Evolutionary conservation across 179 eudicot genomes (phyloP).

Genomic region (Vitellaria paradoxa): DNA sequence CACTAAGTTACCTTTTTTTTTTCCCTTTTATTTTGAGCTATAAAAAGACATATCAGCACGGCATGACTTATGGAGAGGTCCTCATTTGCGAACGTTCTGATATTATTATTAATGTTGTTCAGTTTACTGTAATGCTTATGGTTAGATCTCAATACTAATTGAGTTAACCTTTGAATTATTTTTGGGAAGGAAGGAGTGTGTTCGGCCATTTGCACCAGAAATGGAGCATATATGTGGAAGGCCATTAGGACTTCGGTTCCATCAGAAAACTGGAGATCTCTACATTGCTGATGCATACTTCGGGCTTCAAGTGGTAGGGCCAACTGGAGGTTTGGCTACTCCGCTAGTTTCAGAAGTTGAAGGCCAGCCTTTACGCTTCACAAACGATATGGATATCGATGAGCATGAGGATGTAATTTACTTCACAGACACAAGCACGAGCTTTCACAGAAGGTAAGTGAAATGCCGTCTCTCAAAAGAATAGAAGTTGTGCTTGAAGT

Average conservation of each 20-base stretch:
- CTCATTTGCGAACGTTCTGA: neutral
- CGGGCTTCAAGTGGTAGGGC: constrained; percentile 82
- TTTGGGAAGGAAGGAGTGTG: constrained; percentile 49
- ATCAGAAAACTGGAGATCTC: constrained; percentile 60
- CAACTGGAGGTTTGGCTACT: constrained; percentile 64
- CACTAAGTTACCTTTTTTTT: too few relatives aligned
- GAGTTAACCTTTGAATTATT: neutral
- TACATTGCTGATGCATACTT: constrained; percentile 84
- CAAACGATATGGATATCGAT: constrained; percentile 83
- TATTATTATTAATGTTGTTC: neutral
- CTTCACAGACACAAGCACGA: constrained; percentile 71
- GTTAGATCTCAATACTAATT: neutral
- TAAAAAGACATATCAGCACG: too few relatives aligned
- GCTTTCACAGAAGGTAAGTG: constrained; percentile 52
- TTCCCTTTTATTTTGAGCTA: too few relatives aligned
- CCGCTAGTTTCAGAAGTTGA: constrained; percentile 38
- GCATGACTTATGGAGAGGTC: too few relatives aligned
- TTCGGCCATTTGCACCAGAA: constrained; percentile 63
- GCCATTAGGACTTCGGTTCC: constrained; percentile 74
- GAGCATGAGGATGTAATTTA: constrained; percentile 49
- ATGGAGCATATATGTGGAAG: constrained; percentile 81
- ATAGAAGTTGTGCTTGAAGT: neutral
- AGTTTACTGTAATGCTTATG: neutral
- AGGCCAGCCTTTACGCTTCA: constrained; percentile 47
- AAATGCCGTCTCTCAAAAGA: neutral